Percentiles rank a stretch among this genome's conserved stretches.
Conservation (phyloP, 2,329 filamentous ascomycete species). For the Uncinocarpus reesii region DNA sequence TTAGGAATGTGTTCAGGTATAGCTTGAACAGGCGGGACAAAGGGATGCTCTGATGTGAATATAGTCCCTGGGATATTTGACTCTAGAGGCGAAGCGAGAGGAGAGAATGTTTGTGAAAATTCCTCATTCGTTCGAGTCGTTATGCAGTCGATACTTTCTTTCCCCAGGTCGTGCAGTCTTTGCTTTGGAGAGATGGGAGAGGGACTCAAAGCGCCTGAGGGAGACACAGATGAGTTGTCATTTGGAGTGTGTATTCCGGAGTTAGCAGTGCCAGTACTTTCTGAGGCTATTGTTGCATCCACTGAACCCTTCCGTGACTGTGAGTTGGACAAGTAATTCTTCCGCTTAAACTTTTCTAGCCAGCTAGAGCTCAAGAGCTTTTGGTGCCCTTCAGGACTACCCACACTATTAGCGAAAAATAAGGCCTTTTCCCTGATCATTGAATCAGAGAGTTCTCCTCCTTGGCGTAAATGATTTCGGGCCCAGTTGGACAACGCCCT, state of each 20-base stretch:
- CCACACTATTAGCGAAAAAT: constrained; percentile 66
- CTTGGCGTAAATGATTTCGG: constrained; percentile 66
- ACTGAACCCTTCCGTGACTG: constrained; percentile 46
- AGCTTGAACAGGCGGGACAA: constrained; percentile 46
- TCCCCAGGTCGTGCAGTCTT: constrained; percentile 59
- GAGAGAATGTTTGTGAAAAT: constrained; percentile 56
- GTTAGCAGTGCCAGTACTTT: constrained; percentile 48
- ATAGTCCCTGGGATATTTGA: constrained; percentile 59
- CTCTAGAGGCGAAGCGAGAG: constrained; percentile 56
- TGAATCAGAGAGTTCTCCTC: constrained; percentile 63
- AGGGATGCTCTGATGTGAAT: constrained; percentile 68
- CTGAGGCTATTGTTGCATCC: constrained; percentile 54
- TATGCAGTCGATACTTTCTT: constrained; percentile 47
- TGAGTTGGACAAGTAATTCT: constrained; percentile 54
- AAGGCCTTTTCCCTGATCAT: constrained; percentile 74
- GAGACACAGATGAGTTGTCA: constrained; percentile 63
- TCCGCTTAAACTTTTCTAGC: constrained; percentile 94
- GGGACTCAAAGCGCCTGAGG: constrained; percentile 53
- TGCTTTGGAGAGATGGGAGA: constrained; percentile 61
- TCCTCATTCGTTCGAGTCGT: constrained; percentile 48
- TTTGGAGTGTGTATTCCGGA: constrained; percentile 53
- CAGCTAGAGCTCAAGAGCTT: constrained; percentile 64
- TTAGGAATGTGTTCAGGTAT: constrained; percentile 46
- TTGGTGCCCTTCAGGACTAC: constrained; percentile 59
- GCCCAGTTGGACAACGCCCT: constrained; percentile 81